Evolutionary conservation across 2,329 filamentous ascomycete genomes (phyloP), one percentile per base, ranked within the genome.

Genomic region (Atkinsonella hypoxylon): DNA sequence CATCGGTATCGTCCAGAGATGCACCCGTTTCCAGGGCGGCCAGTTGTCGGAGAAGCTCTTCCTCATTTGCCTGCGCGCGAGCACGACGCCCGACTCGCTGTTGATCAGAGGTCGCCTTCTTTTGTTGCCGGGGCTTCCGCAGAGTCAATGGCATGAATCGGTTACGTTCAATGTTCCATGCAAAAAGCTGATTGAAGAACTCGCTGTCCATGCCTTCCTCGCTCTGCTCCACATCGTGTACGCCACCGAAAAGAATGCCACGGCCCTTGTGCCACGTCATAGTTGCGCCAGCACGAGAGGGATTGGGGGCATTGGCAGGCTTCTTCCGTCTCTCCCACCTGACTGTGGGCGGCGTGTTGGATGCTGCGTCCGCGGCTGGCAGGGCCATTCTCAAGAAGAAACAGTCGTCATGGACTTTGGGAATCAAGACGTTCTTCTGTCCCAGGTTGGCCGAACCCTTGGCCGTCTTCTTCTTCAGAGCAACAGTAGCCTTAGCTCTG

Each of bases 131-230:
- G 2, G 88, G 79, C 58, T 89, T 87, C 48, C 90, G 78, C 44
- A 97, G 72, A 10, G 74, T 72, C 43, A 97, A 74, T 2, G 86
- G 87, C 72, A 97, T 96, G 71, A 95, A 97, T 9, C 93, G 78
- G 64, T 98, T 98, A 53, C 91, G 81, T 61, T 97, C 93, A 55
- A 95, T 82, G 62, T 95, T 96, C 88, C 90, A 97, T 5, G 90
- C 87, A 61, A 87, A 94, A 22, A 97, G 70, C 51, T 83, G 79
- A 60, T 96, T 91, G 72, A 97, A 98, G 69, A 98, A 98, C 65
- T 96, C 90, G 62, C 88, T 95, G 50, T 98, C 91, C 57, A 98
- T 95, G 3, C 87, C 89, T 65, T 98, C 93, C 64, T 95, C 90
- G 56, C 81, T 91, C 63, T 90, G 79, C 65, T 95, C 89, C 0